These are phyloP conservation scores for Wickerhamomyces sp. DNA, from an alignment of 1,139 yeast species.

Conservation along the genomic window DNA sequence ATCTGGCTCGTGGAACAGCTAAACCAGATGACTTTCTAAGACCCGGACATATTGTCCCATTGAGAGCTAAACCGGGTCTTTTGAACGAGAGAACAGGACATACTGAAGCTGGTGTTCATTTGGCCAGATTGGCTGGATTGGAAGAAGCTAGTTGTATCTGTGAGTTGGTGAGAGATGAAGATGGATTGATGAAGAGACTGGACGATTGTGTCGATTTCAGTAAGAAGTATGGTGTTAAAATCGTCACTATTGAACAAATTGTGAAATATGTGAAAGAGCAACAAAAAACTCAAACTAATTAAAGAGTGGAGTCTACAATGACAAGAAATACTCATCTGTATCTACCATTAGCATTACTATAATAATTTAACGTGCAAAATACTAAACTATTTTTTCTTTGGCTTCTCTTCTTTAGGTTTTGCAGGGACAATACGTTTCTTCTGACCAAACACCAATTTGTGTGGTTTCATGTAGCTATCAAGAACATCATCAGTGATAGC, in stretches of 20 bases:
- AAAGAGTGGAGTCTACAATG: too few relatives aligned
- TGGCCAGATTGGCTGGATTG: conserved; percentile 71
- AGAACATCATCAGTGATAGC: conserved; percentile 63
- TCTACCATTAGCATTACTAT: too few relatives aligned
- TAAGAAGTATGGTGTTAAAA: conserved; percentile 54
- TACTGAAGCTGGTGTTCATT: conserved; percentile 94
- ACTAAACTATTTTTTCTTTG: conserved; percentile 4
- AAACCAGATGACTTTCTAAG: conserved; percentile 65
- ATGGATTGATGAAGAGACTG: conserved; percentile 93
- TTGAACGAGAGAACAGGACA: conserved; percentile 87
- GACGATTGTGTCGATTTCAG: conserved; percentile 79
- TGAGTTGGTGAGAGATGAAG: conserved; percentile 88
- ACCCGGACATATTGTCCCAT: conserved; percentile 93
- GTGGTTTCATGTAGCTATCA: conserved; percentile 76
- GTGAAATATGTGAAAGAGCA: conserved; percentile 43
- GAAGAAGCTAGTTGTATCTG: conserved; percentile 90
- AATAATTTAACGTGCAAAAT: too few relatives aligned
- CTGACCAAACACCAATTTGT: conserved; percentile 70
- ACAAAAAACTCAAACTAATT: too few relatives aligned
- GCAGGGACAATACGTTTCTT: conserved; percentile 67
- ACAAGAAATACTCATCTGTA: too few relatives aligned
- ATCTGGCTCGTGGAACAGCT: conserved; percentile 57
- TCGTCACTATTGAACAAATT: conserved; percentile 78
- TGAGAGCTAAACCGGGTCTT: conserved; percentile 87
- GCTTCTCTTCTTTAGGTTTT: conserved; percentile 36